Percentiles rank a stretch among this genome's conserved stretches.
phyloP scores from a whole-genome alignment of 805 yeast species.

The Pichia pseudocactophila region DNA sequence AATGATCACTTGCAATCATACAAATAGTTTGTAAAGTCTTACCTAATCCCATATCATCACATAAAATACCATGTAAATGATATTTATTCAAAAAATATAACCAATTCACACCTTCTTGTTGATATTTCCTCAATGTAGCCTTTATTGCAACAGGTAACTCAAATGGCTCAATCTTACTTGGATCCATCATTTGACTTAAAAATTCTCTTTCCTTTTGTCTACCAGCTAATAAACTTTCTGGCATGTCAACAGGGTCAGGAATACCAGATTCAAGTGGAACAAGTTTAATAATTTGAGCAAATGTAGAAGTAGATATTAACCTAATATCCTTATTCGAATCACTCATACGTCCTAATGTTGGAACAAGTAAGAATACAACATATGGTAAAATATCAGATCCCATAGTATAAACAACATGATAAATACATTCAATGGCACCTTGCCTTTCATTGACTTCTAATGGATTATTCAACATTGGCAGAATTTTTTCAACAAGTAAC shows the following conservation, averaged over 20 bases:
- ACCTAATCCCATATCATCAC: constrained; percentile 99
- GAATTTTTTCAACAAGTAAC: constrained; percentile 60
- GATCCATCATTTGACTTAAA: constrained; percentile 96
- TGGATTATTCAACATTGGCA: constrained; percentile 77
- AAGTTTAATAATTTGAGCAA: constrained; percentile 89
- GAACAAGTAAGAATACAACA: constrained; percentile 90
- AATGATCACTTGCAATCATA: constrained; percentile 93
- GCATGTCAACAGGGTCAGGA: constrained; percentile 89
- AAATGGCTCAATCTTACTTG: constrained; percentile 79
- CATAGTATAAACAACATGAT: constrained; percentile 78
- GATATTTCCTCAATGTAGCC: constrained; percentile 89
- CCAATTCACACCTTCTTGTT: constrained; percentile 99
- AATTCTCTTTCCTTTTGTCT: constrained; percentile 92
- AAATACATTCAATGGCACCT: constrained; percentile 88
- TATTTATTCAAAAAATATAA: constrained; percentile 89
- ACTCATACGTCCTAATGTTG: constrained; percentile 96
- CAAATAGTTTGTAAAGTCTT: constrained; percentile 96
- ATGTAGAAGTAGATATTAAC: constrained; percentile 85
- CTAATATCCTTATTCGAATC: constrained; percentile 88
- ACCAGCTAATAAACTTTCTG: constrained; percentile 71
- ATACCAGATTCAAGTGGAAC: constrained; percentile 98
- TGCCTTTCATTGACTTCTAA: constrained; percentile 66
- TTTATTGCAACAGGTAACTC: constrained; percentile 83
- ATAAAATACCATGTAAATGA: constrained; percentile 91
- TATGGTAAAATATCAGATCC: constrained; percentile 86